phyloP scores from a whole-genome alignment of 495 filamentous ascomycete genomes.

The Pyrenopolyporus hunteri region DNA sequence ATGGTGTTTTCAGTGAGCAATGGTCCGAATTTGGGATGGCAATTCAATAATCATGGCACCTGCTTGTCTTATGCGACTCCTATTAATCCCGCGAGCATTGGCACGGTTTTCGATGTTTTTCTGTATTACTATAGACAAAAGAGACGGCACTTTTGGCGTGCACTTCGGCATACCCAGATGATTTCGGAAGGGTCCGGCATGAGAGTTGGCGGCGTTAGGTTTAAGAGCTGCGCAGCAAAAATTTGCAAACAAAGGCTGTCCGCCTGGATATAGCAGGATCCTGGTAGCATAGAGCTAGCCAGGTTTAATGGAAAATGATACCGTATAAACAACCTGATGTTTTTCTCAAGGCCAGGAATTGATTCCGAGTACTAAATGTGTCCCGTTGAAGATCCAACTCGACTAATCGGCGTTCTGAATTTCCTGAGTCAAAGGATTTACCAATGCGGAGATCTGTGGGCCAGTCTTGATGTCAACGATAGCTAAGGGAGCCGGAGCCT shows the following conservation, averaged over 20 bases:
- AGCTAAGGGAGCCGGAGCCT: too few species aligned
- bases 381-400: too few species aligned
- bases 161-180: conserved; percentile 1
- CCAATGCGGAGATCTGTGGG: too few species aligned
- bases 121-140: conserved; percentile 20
- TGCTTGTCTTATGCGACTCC: background rate
- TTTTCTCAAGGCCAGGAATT: background rate
- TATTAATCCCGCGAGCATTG: background rate
- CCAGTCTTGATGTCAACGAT: too few species aligned
- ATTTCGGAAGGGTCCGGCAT: background rate
- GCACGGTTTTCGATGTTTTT: background rate
- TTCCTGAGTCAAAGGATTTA: too few species aligned
- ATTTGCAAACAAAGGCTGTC: conserved; percentile 1
- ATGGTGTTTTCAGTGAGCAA: too few species aligned
- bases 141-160: background rate
- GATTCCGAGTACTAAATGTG: background rate
- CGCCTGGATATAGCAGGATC: conserved; percentile 7
- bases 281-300: conserved; percentile 11
- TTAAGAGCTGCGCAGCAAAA: conserved; percentile 1
- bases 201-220: conserved; percentile 14
- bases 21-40: too few species aligned
- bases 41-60: too few species aligned
- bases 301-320: conserved; percentile 26
- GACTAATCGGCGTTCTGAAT: too few species aligned
- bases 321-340: background rate